Conservation (phyloP, 2,329 filamentous ascomycete species). For the Hypoxylon sp. region DNA sequence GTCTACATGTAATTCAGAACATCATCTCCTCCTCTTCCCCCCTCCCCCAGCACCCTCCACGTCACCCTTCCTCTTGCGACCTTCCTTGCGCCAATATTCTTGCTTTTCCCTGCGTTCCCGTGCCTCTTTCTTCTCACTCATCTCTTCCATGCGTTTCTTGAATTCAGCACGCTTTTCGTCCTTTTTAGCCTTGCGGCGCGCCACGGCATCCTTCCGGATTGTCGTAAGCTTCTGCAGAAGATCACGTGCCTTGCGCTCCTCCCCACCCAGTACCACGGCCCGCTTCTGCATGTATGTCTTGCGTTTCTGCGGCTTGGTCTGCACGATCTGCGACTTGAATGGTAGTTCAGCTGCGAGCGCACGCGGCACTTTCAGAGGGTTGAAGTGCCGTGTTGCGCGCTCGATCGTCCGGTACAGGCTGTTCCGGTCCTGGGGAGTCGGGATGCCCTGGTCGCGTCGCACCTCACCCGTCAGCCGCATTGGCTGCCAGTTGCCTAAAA, state of each 20-base stretch:
- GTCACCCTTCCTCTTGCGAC: constrained; percentile 73
- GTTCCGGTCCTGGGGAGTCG: constrained; percentile 86
- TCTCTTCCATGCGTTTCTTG: constrained; percentile 84
- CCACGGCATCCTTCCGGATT: constrained; percentile 89
- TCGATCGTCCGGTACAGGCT: constrained; percentile 83
- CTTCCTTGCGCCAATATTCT: constrained; percentile 93
- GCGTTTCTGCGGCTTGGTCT: constrained; percentile 83
- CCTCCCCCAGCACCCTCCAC: constrained; percentile 59
- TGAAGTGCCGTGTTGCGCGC: constrained; percentile 80
- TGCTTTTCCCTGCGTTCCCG: constrained; percentile 92
- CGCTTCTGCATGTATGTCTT: constrained; percentile 95
- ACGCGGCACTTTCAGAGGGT: constrained; percentile 81
- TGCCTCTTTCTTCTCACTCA: constrained; percentile 86
- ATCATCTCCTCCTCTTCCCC: constrained; percentile 54
- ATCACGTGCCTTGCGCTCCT: constrained; percentile 90
- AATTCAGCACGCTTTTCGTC: constrained; percentile 87
- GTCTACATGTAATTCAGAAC: not conserved
- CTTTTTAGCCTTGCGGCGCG: constrained; percentile 87
- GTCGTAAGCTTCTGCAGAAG: constrained; percentile 95
- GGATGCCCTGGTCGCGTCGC: constrained; percentile 79
- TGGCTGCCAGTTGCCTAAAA: constrained; percentile 86
- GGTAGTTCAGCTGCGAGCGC: constrained; percentile 87
- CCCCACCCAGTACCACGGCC: constrained; percentile 85
- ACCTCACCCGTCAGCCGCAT: constrained; percentile 97
- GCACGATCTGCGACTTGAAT: constrained; percentile 90